These are phyloP conservation scores for Helotiales sp. DNA, from an alignment of 2,329 filamentous ascomycete genomes.

Conservation along the genomic window DNA sequence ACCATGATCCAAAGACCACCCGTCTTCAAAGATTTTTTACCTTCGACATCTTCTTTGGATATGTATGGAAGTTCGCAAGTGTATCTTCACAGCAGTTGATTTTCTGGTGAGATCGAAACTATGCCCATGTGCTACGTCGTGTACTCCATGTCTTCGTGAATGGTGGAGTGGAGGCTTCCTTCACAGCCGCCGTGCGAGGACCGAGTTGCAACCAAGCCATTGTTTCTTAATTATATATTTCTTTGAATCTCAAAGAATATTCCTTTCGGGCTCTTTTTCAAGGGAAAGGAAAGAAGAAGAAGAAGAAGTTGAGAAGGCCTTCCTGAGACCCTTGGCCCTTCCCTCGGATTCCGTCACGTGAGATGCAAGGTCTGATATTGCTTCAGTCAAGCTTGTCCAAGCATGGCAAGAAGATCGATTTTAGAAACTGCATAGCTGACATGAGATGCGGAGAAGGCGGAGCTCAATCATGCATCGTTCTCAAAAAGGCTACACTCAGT, in stretches of 20 bases:
- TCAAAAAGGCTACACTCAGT: background rate
- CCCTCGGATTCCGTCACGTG: too few species aligned
- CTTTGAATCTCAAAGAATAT: too few species aligned
- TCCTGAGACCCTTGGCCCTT: too few species aligned
- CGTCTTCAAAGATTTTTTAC: background rate
- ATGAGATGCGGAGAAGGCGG: background rate
- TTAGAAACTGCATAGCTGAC: too few species aligned
- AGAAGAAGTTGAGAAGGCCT: too few species aligned
- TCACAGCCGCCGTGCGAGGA: background rate
- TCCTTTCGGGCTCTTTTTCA: too few species aligned
- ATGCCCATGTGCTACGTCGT: conserved; percentile 2
- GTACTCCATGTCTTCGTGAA: background rate
- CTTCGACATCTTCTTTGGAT: background rate
- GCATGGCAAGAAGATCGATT: too few species aligned
- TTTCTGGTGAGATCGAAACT: background rate
- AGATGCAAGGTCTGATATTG: too few species aligned
- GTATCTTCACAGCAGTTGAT: background rate
- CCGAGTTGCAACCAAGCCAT: conserved; percentile 11
- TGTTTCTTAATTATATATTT: too few species aligned
- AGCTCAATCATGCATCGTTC: too few species aligned
- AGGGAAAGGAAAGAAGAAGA: too few species aligned
- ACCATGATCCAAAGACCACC: conserved; percentile 11
- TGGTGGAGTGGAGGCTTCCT: background rate
- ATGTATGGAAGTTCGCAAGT: conserved; percentile 5
- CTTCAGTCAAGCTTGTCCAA: too few species aligned